Evolutionary conservation across 495 filamentous ascomycete species (phyloP).

Genomic region (Lasiosphaeria ovina): DNA sequence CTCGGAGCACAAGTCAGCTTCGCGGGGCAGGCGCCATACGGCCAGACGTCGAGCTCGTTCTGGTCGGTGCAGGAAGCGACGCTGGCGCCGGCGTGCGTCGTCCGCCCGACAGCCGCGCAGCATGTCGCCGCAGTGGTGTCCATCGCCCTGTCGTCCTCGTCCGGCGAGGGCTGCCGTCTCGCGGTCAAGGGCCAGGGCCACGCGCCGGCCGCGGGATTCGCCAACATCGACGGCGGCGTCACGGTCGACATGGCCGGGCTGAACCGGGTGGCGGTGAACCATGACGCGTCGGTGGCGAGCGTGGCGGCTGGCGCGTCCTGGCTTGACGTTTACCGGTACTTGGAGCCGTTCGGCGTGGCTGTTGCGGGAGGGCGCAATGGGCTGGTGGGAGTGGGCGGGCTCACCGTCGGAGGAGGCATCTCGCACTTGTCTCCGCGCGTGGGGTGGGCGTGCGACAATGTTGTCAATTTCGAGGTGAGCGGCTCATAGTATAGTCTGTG

Average conservation of each 20-base stretch:
- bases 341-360: constrained; percentile 33
- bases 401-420: constrained; percentile 47
- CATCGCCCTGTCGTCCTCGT: too few species aligned
- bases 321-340: constrained; percentile 33
- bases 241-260: constrained; percentile 42
- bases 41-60: too few species aligned
- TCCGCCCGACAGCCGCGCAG: too few species aligned
- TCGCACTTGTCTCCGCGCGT: constrained; percentile 44
- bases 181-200: too few species aligned
- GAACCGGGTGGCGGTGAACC: constrained; percentile 18
- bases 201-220: neutral
- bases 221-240: constrained; percentile 42
- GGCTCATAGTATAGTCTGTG: too few species aligned
- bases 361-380: constrained; percentile 39
- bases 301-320: constrained; percentile 35
- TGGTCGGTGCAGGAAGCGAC: too few species aligned
- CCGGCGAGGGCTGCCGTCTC: too few species aligned
- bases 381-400: constrained; percentile 41
- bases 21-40: too few species aligned
- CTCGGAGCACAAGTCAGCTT: too few species aligned
- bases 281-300: constrained; percentile 17
- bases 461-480: constrained; percentile 42
- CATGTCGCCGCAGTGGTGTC: too few species aligned
- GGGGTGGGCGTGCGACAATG: constrained; percentile 54
- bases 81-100: too few species aligned